Conservation (phyloP, 306 rosid genomes). For the Medicago lupulina region DNA sequence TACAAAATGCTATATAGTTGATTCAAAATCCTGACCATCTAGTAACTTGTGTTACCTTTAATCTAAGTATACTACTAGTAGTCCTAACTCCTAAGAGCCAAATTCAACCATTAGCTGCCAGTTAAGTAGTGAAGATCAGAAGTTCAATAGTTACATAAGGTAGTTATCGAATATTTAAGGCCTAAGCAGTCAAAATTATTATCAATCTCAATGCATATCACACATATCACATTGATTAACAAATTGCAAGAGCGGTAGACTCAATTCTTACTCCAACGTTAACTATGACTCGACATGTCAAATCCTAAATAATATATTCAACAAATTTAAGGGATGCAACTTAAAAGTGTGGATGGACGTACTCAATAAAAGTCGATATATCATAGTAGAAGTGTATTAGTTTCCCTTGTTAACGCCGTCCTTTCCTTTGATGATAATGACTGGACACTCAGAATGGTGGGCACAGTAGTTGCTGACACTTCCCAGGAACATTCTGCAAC, state of each 20-base stretch:
- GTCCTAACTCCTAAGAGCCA: slow-evolving; percentile 11
- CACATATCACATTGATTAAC: slow-evolving; percentile 27
- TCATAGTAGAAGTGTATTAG: slow-evolving; percentile 47
- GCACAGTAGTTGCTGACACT: slow-evolving; percentile 91
- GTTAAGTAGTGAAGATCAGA: slow-evolving; percentile 23
- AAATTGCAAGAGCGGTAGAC: slow-evolving; percentile 5
- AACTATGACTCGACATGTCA: neutral
- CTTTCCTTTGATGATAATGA: slow-evolving; percentile 70
- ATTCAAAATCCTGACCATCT: neutral
- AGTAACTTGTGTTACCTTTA: too few species aligned
- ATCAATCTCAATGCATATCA: neutral
- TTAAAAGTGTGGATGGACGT: slow-evolving; percentile 33
- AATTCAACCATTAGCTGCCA: slow-evolving; percentile 31
- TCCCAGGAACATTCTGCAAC: slow-evolving; percentile 87
- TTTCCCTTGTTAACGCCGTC: slow-evolving; percentile 40
- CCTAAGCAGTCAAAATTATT: slow-evolving; percentile 6
- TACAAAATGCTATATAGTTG: neutral
- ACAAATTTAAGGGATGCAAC: slow-evolving; percentile 3
- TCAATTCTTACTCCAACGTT: slow-evolving; percentile 8
- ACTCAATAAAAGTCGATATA: slow-evolving; percentile 24
- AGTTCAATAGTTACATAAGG: neutral
- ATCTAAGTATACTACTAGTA: neutral
- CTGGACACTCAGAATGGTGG: slow-evolving; percentile 76
- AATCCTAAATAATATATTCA: slow-evolving; percentile 2
- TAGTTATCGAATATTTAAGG: slow-evolving; percentile 19